Evolutionary conservation across 352 stramenopile genomes (phyloP).

Genomic region (Phytopythium mirpurense): DNA sequence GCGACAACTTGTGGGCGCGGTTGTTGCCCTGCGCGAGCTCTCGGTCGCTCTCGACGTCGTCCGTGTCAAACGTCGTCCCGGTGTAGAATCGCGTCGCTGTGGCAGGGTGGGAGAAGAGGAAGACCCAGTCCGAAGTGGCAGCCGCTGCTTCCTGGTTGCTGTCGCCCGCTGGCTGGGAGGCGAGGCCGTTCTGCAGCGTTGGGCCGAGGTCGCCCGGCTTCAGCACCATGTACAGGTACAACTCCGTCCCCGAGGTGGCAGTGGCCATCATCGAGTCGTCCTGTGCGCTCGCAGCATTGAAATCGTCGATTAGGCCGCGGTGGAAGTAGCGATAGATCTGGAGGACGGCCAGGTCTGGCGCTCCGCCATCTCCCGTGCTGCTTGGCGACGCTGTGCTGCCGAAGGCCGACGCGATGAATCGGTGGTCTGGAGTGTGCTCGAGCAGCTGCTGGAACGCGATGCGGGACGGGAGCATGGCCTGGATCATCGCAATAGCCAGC

Average conservation of each 20-base stretch:
- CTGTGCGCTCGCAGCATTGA: slow-evolving; percentile 13
- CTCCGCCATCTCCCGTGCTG: slow-evolving; percentile 2
- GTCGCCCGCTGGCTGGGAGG: background rate
- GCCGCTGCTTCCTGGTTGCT: background rate
- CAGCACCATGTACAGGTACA: slow-evolving; percentile 37
- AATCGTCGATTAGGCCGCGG: slow-evolving; percentile 19
- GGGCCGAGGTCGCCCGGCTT: slow-evolving; percentile 26
- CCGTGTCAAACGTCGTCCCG: slow-evolving; percentile 19
- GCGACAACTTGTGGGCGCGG: background rate
- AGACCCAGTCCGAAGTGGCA: slow-evolving; percentile 16
- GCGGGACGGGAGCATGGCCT: slow-evolving; percentile 21
- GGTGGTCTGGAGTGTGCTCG: slow-evolving; percentile 36
- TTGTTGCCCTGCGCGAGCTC: background rate
- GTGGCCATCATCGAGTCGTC: background rate
- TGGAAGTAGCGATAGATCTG: slow-evolving; percentile 50
- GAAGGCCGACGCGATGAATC: slow-evolving; percentile 41
- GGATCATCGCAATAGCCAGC: slow-evolving; percentile 25
- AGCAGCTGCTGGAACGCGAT: slow-evolving; percentile 48
- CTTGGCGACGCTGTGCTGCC: slow-evolving; percentile 1
- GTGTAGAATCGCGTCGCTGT: slow-evolving; percentile 27
- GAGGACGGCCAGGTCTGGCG: slow-evolving; percentile 18
- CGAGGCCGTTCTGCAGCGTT: slow-evolving; percentile 33
- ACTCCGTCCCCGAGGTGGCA: slow-evolving; percentile 12
- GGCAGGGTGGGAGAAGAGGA: slow-evolving; percentile 34
- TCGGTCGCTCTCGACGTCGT: slow-evolving; percentile 8